These are phyloP conservation scores for Gossypium aridum DNA, from an alignment of 441 rosid genomes.

Conservation along the genomic window DNA sequence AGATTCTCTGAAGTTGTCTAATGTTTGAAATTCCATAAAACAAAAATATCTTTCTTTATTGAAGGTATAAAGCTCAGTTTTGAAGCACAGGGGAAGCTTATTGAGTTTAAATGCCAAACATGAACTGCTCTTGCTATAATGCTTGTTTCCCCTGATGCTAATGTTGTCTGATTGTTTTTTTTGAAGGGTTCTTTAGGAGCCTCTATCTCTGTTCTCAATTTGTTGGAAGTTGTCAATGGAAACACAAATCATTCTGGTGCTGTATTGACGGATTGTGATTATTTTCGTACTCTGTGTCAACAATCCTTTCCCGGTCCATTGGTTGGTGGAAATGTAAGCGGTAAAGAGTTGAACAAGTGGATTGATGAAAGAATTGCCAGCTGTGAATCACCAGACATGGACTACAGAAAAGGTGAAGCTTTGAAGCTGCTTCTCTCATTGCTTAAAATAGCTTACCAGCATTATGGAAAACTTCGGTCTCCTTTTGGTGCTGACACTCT, in stretches of 20 bases:
- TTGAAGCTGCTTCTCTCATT: constrained; percentile 75
- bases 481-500: constrained; percentile 70
- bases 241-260: constrained; percentile 30
- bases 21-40: constrained; percentile 10
- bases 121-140: background rate
- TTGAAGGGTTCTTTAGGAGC: constrained; percentile 51
- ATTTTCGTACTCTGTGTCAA: constrained; percentile 62
- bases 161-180: constrained; percentile 20
- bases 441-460: constrained; percentile 88
- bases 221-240: constrained; percentile 60
- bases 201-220: constrained; percentile 56
- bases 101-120: background rate
- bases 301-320: constrained; percentile 90
- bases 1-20: background rate
- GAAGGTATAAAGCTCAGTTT: background rate
- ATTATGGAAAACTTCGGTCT: constrained; percentile 95
- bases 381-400: constrained; percentile 56
- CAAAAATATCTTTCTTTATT: background rate
- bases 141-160: constrained; percentile 11
- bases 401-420: constrained; percentile 52
- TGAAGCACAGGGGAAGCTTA: background rate
- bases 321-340: constrained; percentile 91
- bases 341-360: constrained; percentile 91
- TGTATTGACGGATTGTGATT: constrained; percentile 39
- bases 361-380: constrained; percentile 74